Percentiles rank a stretch among this genome's conserved stretches.
Evolutionary conservation across 2,329 filamentous ascomycete species (phyloP).

Genomic region (Lasiodiplodia hormozganensis): DNA sequence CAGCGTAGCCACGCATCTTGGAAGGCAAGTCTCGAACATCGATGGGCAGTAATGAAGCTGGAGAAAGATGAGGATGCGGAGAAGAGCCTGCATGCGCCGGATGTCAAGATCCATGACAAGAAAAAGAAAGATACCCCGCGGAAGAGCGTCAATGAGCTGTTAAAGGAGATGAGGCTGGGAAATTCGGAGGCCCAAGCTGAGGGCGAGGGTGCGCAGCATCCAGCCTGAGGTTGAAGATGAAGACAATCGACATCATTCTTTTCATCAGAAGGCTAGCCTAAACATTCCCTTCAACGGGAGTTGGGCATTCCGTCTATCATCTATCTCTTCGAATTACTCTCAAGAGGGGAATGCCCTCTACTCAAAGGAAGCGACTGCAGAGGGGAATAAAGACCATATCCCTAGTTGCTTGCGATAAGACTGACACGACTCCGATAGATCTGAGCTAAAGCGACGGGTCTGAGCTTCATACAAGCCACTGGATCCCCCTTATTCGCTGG

Average conservation of each 20-base stretch:
- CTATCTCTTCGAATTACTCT: not conserved
- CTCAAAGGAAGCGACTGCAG: not conserved
- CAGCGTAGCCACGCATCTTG: conserved; percentile 34
- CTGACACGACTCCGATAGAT: not conserved
- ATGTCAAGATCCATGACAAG: conserved; percentile 32
- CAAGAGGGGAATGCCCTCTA: not conserved
- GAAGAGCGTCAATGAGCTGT: conserved; percentile 40
- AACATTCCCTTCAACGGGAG: not conserved
- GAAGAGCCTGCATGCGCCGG: conserved; percentile 33
- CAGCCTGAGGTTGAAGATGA: not conserved
- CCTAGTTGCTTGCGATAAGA: not conserved
- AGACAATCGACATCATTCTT: not conserved
- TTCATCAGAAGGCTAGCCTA: not conserved
- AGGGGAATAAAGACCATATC: not conserved
- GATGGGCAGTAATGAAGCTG: conserved; percentile 43
- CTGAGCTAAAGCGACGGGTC: not conserved
- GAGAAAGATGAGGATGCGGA: conserved; percentile 35
- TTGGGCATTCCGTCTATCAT: not conserved
- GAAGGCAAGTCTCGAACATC: conserved; percentile 35
- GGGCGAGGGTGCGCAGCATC: not conserved
- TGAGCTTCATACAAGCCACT: not conserved
- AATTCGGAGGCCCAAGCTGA: not conserved
- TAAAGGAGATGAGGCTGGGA: conserved; percentile 36
- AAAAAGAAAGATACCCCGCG: conserved; percentile 12
- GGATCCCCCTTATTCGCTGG: not conserved